Base-by-base conservation (phyloP, 768 basidiomycete species). In the Pulveroboletus ravenelii region DNA sequence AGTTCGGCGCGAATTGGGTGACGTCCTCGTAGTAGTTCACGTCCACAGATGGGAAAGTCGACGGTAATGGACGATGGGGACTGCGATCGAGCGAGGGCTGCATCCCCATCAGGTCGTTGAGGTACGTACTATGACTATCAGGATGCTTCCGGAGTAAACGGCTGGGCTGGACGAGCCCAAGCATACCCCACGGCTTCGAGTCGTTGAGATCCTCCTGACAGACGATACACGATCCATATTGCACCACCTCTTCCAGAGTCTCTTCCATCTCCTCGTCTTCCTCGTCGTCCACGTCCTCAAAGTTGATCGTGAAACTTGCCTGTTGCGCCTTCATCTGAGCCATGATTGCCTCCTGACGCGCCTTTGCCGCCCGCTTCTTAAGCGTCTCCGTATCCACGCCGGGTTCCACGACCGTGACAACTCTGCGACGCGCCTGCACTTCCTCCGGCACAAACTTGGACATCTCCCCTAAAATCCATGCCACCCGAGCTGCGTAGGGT, bases 241-340 rank as follows among this genome's bases (percentile, higher is more conserved):
- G 85, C 3, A 78, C 64, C 18, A 75, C 62, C 41, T 75, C 72
- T 15, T 77, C 77, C 1, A 68, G 71, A 8, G 76, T 70, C 34
- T 72, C 73, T 5, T 70, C 72, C 60, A 70, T 63, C 9, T 78
- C 78, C 31, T 74, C 73, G 61, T 78, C 80, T 6, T 80, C 78
- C 2, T 80, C 80, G 6, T 89, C 89, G 6, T 85, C 85, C 6
- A 81, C 85, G 45, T 89, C 87, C 42, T 84, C 84, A 51, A 89
- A 85, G 56, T 85, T 87, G 62, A 81, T 77, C 3, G 89, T 83
- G 65, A 94, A 91, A 56, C 84, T 87, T 29, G 84, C 85, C 62
- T 97, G 94, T 61, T 93, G 89, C 23, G 85, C 85, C 61, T 90
- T 92, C 82, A 98, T 97, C 70, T 96, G 86, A 61, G 84, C 81